Conservation (phyloP, 371 early-diverging fungal species). For the Mortierella sp. region DNA sequence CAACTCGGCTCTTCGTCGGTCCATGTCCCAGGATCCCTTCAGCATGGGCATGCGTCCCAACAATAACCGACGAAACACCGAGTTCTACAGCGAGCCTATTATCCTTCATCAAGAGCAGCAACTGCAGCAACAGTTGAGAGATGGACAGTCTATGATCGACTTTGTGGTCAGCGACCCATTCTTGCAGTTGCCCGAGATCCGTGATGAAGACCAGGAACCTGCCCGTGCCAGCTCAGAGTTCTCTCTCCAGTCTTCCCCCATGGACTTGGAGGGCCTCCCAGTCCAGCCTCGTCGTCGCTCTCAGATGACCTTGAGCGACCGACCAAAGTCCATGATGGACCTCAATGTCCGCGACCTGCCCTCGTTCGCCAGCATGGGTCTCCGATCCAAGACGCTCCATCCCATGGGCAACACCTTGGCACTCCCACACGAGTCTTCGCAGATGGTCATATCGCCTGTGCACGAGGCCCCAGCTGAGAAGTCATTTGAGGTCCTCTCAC, state of each 20-base stretch:
- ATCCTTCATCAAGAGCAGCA: constrained; percentile 21
- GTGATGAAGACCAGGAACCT: constrained; percentile 29
- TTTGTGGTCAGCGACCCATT: constrained; percentile 24
- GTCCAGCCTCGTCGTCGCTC: not conserved
- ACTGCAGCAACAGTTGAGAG: constrained; percentile 24
- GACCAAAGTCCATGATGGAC: constrained; percentile 22
- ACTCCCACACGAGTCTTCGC: not conserved
- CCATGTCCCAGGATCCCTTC: constrained; percentile 31
- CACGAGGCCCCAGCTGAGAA: not conserved
- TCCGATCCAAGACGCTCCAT: not conserved
- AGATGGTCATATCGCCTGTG: constrained; percentile 1
- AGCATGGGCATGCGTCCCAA: constrained; percentile 19
- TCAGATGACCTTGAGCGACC: not conserved
- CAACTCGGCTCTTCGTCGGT: constrained; percentile 35
- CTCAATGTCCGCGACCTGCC: constrained; percentile 11
- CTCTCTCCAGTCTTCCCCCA: constrained; percentile 38
- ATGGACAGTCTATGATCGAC: constrained; percentile 20
- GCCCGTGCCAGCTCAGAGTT: constrained; percentile 38
- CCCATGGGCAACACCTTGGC: not conserved
- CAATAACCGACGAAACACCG: constrained; percentile 13
- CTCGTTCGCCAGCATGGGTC: not conserved
- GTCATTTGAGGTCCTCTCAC: constrained; percentile 36
- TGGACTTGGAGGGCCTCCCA: constrained; percentile 32
- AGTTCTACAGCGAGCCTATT: constrained; percentile 25
- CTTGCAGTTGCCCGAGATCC: constrained; percentile 16